Percentiles rank a stretch among this genome's conserved stretches.
phyloP scores from a whole-genome alignment of 1,139 yeast species.

The Scheffersomyces lignicola region DNA sequence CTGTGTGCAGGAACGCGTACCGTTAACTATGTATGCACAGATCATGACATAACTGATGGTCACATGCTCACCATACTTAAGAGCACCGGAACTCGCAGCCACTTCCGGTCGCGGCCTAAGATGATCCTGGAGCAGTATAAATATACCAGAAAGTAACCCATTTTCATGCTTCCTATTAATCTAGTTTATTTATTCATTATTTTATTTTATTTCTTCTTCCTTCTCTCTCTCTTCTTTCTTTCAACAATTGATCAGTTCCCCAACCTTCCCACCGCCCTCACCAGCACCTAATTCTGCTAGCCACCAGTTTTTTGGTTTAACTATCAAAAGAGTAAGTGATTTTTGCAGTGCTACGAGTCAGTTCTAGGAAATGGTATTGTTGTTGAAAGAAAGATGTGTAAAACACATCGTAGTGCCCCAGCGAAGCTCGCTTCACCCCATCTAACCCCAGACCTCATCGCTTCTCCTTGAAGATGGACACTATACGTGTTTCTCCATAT shows the following conservation, averaged over 20 bases:
- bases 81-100: slow-evolving; percentile 3
- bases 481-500: no score
- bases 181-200: slow-evolving; percentile 8
- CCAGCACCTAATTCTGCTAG: background rate
- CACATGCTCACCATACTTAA: slow-evolving; percentile 6
- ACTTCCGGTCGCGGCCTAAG: slow-evolving; percentile 1
- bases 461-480: no score
- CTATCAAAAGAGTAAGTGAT: background rate
- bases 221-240: slow-evolving; percentile 18
- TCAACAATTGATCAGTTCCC: slow-evolving; percentile 26
- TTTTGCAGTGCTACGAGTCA: no score
- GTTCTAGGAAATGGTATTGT: no score
- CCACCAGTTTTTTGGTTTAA: background rate
- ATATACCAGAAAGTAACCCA: slow-evolving; percentile 7
- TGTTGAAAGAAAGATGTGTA: no score
- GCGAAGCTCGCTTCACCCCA: no score
- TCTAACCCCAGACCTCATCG: no score
- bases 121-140: slow-evolving; percentile 8
- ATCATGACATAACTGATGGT: slow-evolving; percentile 1
- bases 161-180: slow-evolving; percentile 1
- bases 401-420: no score
- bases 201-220: slow-evolving; percentile 12
- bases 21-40: slow-evolving; percentile 7
- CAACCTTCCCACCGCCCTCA: slow-evolving; percentile 7
- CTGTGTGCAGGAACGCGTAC: background rate